Conservation (phyloP, 1,284 basidiomycete genomes). For the Baeospora myosura region DNA sequence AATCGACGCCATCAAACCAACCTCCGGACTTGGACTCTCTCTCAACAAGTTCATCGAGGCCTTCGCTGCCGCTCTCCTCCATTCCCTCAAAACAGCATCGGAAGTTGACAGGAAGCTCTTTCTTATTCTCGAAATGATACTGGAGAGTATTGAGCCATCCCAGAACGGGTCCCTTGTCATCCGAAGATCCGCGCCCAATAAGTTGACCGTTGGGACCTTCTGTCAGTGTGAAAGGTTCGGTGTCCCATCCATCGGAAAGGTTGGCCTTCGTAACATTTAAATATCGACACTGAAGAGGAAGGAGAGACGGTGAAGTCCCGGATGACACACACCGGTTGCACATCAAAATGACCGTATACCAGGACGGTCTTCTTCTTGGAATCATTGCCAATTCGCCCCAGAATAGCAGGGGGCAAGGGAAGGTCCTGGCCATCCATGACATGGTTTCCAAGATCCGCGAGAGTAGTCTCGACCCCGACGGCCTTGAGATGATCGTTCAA, state of each 20-base stretch:
- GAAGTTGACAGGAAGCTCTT: conserved; percentile 89
- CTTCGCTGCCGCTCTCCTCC: conserved; percentile 95
- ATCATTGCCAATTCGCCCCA: conserved; percentile 81
- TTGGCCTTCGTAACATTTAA: conserved; percentile 35
- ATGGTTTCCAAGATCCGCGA: conserved; percentile 77
- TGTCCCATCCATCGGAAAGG: conserved; percentile 85
- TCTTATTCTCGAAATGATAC: conserved; percentile 69
- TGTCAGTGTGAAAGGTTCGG: conserved; percentile 83
- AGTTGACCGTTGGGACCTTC: conserved; percentile 66
- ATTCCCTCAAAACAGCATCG: conserved; percentile 97
- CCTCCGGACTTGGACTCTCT: conserved; percentile 66
- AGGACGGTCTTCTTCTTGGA: conserved; percentile 87
- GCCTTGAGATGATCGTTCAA: conserved; percentile 65
- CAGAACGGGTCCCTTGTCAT: conserved; percentile 90
- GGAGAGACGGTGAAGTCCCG: neutral
- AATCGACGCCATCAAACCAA: conserved; percentile 90
- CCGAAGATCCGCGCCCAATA: conserved; percentile 85
- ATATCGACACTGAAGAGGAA: neutral
- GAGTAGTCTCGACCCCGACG: conserved; percentile 70
- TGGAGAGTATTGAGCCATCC: conserved; percentile 96
- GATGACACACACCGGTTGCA: conserved; percentile 61
- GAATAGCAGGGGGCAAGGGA: conserved; percentile 81
- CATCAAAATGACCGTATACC: conserved; percentile 88
- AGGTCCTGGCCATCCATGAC: conserved; percentile 74
- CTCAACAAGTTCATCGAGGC: conserved; percentile 85